Evolutionary conservation across 1,284 basidiomycete species (phyloP).

Genomic region (Peniophora sp.): DNA sequence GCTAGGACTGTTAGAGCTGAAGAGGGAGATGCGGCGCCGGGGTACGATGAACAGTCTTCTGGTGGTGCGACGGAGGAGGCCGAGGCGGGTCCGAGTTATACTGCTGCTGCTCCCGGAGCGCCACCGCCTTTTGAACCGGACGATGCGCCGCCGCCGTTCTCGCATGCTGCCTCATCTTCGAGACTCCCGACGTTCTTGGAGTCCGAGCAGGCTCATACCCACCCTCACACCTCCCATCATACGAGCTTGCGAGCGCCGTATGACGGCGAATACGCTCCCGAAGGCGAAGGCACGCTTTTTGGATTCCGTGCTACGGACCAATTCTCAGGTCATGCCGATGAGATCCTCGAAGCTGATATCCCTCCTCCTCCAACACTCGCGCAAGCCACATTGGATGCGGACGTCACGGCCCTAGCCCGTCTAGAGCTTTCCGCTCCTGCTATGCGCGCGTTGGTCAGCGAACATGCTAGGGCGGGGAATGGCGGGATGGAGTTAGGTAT

Average conservation of each 20-base stretch:
- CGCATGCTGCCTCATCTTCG: constrained; percentile 46
- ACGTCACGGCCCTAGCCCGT: constrained; percentile 57
- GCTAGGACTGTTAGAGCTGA: constrained; percentile 58
- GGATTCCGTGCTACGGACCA: constrained; percentile 63
- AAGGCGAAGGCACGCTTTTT: constrained; percentile 66
- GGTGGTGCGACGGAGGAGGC: constrained; percentile 31
- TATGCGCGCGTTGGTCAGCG: constrained; percentile 39
- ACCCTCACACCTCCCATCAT: constrained; percentile 48
- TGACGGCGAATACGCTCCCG: constrained; percentile 26
- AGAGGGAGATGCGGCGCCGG: constrained; percentile 55
- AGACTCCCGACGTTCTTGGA: constrained; percentile 69
- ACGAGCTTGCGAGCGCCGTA: constrained; percentile 16
- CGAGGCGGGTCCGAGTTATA: constrained; percentile 67
- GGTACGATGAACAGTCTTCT: constrained; percentile 27
- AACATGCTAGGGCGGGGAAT: too few relatives aligned
- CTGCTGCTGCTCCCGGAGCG: constrained; percentile 29
- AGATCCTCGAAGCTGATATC: constrained; percentile 39
- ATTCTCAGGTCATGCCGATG: constrained; percentile 70
- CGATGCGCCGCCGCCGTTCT: constrained; percentile 74
- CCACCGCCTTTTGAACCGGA: constrained; percentile 79
- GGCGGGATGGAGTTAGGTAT: constrained; percentile 45
- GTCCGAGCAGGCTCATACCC: constrained; percentile 44
- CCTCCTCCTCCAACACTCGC: constrained; percentile 66
- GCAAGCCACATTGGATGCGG: constrained; percentile 57
- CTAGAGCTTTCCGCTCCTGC: constrained; percentile 47